Base-by-base conservation (phyloP, 768 basidiomycete species). In the Podaxis mareebaensis region DNA sequence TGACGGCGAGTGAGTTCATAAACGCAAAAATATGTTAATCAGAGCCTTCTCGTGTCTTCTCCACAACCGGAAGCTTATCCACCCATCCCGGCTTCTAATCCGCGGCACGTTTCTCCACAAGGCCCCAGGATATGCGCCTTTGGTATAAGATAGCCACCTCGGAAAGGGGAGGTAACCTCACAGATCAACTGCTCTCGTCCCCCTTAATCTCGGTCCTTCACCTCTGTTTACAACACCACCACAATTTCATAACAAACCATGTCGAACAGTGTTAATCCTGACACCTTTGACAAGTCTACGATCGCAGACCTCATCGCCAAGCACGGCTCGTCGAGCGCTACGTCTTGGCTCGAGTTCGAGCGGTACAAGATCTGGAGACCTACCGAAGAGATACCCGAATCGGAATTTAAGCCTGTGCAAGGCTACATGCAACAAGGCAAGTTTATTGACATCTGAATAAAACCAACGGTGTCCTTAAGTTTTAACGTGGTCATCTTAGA, bases 321-420 rank as follows among this genome's bases (percentile, higher is more conserved):
- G 56, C 84, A 90, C 66, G 88, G 89, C 17, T 88, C 89, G 38
- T 84, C 86, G 6, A 85, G 85, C 58, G 83, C 88, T 46, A 91
- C 88, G 0, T 83, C 88, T 8, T 91, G 88, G 88, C 78, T 89
- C 8, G 89, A 92, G 69, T 76, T 81, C 67, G 81, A 82, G 71
- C 72, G 85, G 70, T 81, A 79, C 71, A 70, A 72, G 54, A 72
- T 86, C 68, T 74, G 87, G 87, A 70, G 82, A 12, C 70, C 76
- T 28, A 63, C 72, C 2, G 66, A 71, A 13, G 67, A 71, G 7
- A 72, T 78, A 20, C 75, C 76, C 0, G 71, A 75, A 59, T 81
- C 79, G 2, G 72, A 76, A 1, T 83, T 82, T 61, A 67, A 69
- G 0, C 81, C 85, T 2, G 82, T 88, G 0, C 81, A 88, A 51